A percentile compares a stretch with the other conserved stretches of the same genome.
phyloP scores from a whole-genome alignment of 192 early-diverging fungal genomes.

The Coemansia sp. region DNA sequence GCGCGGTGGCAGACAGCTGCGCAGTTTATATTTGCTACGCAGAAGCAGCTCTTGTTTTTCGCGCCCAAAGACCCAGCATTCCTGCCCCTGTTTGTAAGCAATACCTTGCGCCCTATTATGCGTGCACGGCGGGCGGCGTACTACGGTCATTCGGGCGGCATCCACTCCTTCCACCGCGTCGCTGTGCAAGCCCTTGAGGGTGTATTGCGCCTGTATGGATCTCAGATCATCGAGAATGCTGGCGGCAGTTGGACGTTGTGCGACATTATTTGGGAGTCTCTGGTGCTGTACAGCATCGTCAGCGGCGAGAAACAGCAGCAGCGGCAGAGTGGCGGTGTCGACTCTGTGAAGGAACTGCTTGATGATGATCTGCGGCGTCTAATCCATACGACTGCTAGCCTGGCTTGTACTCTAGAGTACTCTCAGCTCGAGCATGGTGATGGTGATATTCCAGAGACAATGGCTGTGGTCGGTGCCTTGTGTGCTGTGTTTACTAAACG shows the following conservation, averaged over 20 bases:
- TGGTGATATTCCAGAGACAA: background rate
- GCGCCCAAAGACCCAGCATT: constrained; percentile 1
- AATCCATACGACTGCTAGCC: constrained; percentile 19
- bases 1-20: constrained; percentile 31
- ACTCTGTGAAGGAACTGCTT: background rate
- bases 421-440: background rate
- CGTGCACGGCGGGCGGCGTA: constrained; percentile 14
- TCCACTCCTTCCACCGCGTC: constrained; percentile 25
- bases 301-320: background rate
- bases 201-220: constrained; percentile 37
- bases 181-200: constrained; percentile 40
- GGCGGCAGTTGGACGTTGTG: constrained; percentile 17
- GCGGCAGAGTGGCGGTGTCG: background rate
- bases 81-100: constrained; percentile 10
- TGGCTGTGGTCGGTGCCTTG: constrained; percentile 19
- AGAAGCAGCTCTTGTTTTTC: constrained; percentile 48
- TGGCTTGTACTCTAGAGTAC: background rate
- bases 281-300: constrained; percentile 29
- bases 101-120: constrained; percentile 35
- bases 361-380: constrained; percentile 26
- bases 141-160: constrained; percentile 10
- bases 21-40: constrained; percentile 31
- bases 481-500: constrained; percentile 41
- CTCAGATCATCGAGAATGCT: background rate
- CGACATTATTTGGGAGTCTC: constrained; percentile 45